Base-by-base conservation (phyloP, 225 moss, liverwort and hornwort species). In the Physcomitrium patens region DNA sequence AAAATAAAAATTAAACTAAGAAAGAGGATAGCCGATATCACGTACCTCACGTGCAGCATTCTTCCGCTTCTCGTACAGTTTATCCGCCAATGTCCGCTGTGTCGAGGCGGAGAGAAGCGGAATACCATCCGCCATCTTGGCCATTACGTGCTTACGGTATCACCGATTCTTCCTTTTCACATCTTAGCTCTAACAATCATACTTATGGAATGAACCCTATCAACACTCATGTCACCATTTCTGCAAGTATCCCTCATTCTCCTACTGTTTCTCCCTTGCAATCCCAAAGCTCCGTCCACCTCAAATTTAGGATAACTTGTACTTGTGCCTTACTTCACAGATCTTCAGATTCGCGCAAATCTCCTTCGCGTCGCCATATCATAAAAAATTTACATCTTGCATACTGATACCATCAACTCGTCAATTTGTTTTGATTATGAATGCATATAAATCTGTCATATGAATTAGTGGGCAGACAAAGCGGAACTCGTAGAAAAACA, bases 31-130 rank as follows among this genome's bases (percentile, higher is more conserved):
- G 23, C 48, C 24, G 53, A 71, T 31, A 67, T 6, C 45, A 62
- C 73, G 26, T 48, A 96, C 96, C 90, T 96, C 96, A 69, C 94
- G 80, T 27, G 96, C 96, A 78, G 96, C 96, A 89, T 91, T 96
- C 75, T 92, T 96, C 66, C 96, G 92, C 80, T 94, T 96, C 76
- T 96, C 96, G 23, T 96, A 96, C 74, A 96, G 61, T 81, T 96
- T 96, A 77, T 96, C 96, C 44, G 94, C 86, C 77, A 96, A 78
- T 49, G 80, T 91, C 16, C 96, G 94, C 72, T 84, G 65, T 68
- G 94, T 94, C 65, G 91, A 84, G 52, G 91, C 86, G 18, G 96
- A 89, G 42, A 96, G 91, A 71, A 88, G 86, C 18, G 92, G 86
- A 51, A 83, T 60, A 16, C 87, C 80, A 73, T 94, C 87, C 78